Percentiles rank a stretch among this genome's conserved stretches.
Conservation (phyloP, 2,329 filamentous ascomycete genomes). For the Trichoderma sp. region DNA sequence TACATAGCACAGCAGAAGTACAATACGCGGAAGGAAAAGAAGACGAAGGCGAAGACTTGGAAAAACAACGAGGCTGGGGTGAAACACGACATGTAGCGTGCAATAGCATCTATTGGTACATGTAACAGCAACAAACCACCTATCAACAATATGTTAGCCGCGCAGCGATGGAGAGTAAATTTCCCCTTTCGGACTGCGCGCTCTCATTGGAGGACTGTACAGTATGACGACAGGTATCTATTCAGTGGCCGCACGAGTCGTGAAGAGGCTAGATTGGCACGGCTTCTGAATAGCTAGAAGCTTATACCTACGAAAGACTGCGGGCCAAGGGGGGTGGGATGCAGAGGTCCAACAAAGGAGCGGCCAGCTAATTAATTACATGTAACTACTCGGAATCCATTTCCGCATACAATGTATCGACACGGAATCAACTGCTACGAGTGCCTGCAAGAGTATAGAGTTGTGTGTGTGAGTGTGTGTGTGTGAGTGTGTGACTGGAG, state of each 20-base stretch:
- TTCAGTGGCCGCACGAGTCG: neutral
- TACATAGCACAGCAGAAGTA: neutral
- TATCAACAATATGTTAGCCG: neutral
- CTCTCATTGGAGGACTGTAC: neutral
- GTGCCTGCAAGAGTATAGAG: too few species aligned
- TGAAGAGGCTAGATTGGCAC: neutral
- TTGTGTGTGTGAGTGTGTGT: too few species aligned
- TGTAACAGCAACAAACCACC: neutral
- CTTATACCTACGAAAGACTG: too few species aligned
- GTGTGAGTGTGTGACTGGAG: too few species aligned
- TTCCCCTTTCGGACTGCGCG: neutral
- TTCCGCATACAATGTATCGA: neutral
- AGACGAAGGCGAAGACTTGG: neutral
- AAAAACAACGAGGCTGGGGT: neutral
- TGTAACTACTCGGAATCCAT: neutral
- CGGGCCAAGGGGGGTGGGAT: neutral
- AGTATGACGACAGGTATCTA: too few species aligned
- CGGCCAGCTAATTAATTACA: neutral
- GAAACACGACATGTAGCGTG: neutral
- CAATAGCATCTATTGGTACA: neutral
- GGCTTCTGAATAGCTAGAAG: neutral
- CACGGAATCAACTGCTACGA: neutral
- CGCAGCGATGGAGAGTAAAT: neutral
- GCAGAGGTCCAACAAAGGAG: neutral
- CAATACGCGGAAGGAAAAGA: neutral